These are phyloP conservation scores for Boletellus ananas DNA, from an alignment of 768 basidiomycete genomes.

Conservation along the genomic window DNA sequence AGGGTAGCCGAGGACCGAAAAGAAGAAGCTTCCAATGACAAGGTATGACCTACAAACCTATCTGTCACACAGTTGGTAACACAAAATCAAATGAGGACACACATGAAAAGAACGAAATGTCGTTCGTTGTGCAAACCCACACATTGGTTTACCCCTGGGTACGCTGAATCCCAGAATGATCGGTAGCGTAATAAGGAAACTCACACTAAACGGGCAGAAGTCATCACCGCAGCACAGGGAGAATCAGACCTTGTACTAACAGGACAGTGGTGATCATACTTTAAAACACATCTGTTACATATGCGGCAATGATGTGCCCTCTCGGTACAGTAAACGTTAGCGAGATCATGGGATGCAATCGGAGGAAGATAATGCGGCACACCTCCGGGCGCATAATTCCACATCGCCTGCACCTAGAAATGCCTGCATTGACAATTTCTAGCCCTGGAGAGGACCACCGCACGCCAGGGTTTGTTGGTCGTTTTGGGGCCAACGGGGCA, in stretches of 20 bases:
- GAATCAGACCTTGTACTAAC: slow-evolving; percentile 43
- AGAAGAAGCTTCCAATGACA: slow-evolving; percentile 61
- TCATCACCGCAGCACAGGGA: background rate
- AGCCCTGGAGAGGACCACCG: slow-evolving; percentile 45
- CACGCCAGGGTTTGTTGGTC: slow-evolving; percentile 36
- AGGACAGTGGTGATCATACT: slow-evolving; percentile 90
- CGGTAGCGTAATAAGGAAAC: slow-evolving; percentile 13
- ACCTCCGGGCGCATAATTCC: slow-evolving; percentile 74
- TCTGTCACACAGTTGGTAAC: background rate
- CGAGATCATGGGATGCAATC: background rate
- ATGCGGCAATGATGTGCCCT: slow-evolving; percentile 91
- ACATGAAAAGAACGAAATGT: slow-evolving; percentile 96
- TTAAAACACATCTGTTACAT: slow-evolving; percentile 85
- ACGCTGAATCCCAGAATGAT: slow-evolving; percentile 1
- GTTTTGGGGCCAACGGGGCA: slow-evolving; percentile 16
- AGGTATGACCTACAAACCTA: slow-evolving; percentile 64
- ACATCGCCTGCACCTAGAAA: slow-evolving; percentile 68
- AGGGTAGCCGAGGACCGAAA: slow-evolving; percentile 59
- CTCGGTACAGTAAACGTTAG: slow-evolving; percentile 39
- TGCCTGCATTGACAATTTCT: slow-evolving; percentile 50
- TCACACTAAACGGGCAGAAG: slow-evolving; percentile 34
- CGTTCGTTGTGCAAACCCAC: slow-evolving; percentile 95
- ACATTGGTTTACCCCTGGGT: slow-evolving; percentile 91
- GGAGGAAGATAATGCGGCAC: slow-evolving; percentile 23
- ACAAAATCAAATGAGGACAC: slow-evolving; percentile 21